Conservation (phyloP, 352 stramenopile species). For the Albugo candida region DNA sequence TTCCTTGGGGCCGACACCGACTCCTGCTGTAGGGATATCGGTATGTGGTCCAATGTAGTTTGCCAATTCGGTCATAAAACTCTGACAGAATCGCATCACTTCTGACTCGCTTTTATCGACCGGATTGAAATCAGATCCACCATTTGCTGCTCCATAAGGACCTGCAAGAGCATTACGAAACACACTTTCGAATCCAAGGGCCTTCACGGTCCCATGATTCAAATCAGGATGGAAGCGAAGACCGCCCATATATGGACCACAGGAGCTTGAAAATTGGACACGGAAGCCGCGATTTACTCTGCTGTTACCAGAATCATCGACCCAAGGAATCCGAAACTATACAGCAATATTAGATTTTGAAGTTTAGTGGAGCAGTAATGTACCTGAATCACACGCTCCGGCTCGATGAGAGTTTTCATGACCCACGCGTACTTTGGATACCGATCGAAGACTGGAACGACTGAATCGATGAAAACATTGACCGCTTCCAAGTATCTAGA, state of each 20-base stretch:
- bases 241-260: conserved; percentile 89
- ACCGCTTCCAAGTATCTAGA: conserved; percentile 48
- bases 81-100: conserved; percentile 96
- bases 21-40: conserved; percentile 89
- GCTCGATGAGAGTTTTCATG: conserved; percentile 90
- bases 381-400: conserved; percentile 80
- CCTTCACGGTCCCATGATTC: conserved; percentile 77
- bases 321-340: conserved; percentile 92
- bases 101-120: conserved; percentile 94
- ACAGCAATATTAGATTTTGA: neutral
- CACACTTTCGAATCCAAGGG: conserved; percentile 87
- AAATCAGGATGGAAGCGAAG: conserved; percentile 88
- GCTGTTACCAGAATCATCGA: conserved; percentile 89
- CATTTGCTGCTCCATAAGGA: conserved; percentile 59
- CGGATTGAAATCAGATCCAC: conserved; percentile 93
- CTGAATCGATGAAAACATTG: conserved; percentile 58
- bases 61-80: conserved; percentile 94
- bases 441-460: conserved; percentile 69
- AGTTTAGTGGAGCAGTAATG: neutral
- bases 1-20: conserved; percentile 86
- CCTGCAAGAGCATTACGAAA: conserved; percentile 90
- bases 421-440: conserved; percentile 82
- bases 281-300: conserved; percentile 94
- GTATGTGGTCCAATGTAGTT: conserved; percentile 96
- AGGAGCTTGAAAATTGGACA: conserved; percentile 89